Conservation (phyloP, 2,329 filamentous ascomycete species). For the Paracoccidioides brasiliensis region DNA sequence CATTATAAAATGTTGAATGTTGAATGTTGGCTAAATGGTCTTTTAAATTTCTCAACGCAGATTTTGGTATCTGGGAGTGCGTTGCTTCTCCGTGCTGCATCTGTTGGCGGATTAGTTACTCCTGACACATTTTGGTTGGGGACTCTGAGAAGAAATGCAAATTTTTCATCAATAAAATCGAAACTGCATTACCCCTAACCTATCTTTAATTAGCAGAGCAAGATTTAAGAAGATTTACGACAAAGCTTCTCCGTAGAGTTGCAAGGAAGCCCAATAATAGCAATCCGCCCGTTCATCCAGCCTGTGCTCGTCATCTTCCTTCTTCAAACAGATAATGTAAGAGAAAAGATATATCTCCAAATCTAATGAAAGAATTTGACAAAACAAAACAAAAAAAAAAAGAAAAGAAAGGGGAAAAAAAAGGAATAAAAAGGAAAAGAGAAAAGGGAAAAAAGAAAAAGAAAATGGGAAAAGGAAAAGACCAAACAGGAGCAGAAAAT, state of each 20-base stretch:
- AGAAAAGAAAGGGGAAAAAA: neutral
- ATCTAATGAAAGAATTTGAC: neutral
- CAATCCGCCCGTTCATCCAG: neutral
- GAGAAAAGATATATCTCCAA: constrained; percentile 11
- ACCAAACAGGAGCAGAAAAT: too few relatives aligned
- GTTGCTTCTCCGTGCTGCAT: too few relatives aligned
- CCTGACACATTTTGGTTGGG: too few relatives aligned
- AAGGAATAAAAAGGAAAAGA: neutral
- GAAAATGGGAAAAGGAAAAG: neutral
- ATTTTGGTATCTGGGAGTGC: too few relatives aligned
- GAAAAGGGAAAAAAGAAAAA: neutral
- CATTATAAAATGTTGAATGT: too few relatives aligned
- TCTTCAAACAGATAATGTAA: constrained; percentile 5
- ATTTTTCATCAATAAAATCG: neutral
- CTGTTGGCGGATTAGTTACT: too few relatives aligned
- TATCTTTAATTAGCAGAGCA: neutral
- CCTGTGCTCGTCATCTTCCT: neutral
- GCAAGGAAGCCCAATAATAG: neutral
- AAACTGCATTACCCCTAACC: neutral
- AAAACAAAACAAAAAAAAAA: neutral
- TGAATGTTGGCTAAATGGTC: too few relatives aligned
- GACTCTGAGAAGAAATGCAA: neutral
- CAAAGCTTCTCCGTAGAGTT: neutral
- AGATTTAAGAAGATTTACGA: neutral
- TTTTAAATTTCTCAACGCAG: too few relatives aligned